Percentiles rank a stretch among this genome's conserved stretches.
phyloP scores from a whole-genome alignment of 768 basidiomycete species.

The Nidularia sp. region DNA sequence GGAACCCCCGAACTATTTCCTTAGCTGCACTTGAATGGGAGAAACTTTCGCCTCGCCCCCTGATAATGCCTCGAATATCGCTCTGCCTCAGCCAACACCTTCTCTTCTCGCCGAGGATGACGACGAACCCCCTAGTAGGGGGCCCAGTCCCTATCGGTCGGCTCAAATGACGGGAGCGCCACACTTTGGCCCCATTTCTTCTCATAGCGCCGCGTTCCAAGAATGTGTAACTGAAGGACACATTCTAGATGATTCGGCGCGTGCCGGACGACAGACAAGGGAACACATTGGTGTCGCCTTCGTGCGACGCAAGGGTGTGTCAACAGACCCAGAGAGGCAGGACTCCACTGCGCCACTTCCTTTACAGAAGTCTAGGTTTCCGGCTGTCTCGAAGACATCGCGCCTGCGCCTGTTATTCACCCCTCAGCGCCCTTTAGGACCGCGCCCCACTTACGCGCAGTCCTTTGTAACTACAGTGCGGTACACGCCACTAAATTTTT shows the following conservation, averaged over 20 bases:
- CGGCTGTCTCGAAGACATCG: slow-evolving; percentile 8
- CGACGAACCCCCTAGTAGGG: slow-evolving; percentile 41
- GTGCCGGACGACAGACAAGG: background rate
- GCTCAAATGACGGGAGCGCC: slow-evolving; percentile 22
- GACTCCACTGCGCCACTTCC: background rate
- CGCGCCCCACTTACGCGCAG: slow-evolving; percentile 26
- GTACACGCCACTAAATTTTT: slow-evolving; percentile 37
- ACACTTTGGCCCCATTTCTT: background rate
- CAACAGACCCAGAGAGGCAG: background rate
- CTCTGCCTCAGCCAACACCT: slow-evolving; percentile 26
- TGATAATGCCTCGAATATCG: slow-evolving; percentile 21
- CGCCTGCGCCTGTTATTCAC: slow-evolving; percentile 27
- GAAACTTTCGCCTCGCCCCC: slow-evolving; percentile 23
- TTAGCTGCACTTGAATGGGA: slow-evolving; percentile 28
- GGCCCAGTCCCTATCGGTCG: slow-evolving; percentile 19
- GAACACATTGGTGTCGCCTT: background rate
- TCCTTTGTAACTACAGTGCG: slow-evolving; percentile 24
- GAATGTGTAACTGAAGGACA: background rate
- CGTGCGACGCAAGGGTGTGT: background rate
- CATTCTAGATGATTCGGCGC: background rate
- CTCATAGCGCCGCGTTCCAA: background rate
- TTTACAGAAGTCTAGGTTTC: background rate
- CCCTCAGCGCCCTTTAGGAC: slow-evolving; percentile 23
- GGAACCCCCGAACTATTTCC: background rate
- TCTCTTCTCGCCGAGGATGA: slow-evolving; percentile 33